Base-by-base conservation (phyloP, 139 green algal genomes). In the Asterochloris sp. region DNA sequence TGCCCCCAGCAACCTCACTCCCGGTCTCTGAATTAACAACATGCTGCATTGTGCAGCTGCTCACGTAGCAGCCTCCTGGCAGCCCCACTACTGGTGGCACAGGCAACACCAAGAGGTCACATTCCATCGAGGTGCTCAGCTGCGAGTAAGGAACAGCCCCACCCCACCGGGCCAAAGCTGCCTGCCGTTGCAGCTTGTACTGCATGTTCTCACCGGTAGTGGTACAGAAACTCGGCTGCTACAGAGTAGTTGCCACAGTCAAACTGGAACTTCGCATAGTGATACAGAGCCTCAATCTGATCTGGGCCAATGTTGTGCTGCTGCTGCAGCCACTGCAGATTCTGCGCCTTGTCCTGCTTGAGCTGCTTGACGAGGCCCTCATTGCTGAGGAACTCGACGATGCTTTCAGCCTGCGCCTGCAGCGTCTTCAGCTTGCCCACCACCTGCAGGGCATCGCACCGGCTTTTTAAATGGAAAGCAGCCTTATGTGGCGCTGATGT, bases 191-290 rank as follows among this genome's bases (percentile, higher is more conserved):
- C 38, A 54, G 38, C 38, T 54, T 54, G 38, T 6, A 54, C 38
- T 54, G 38, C 38, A 6, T 54, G 38, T 2, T 81, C 38, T 54
- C 38, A 54, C 38, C 94, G 92, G 91, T 98, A 99, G 79, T 95
- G 92, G 85, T 97, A 94, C 66, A 98, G 89, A 74, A 98, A 96
- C 86, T 99, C 97, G 38, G 92, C 89, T 61, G 92, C 92, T 74
- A 87, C 90, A 61, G 83, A 87, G 90, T 99, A 99, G 94, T 98
- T 98, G 69, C 97, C 97, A 87, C 97, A 99, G 86, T 99, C 96
- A 82, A 97, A 99, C 88, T 99, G 95, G 89, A 98, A 99, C 91
- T 98, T 98, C 63, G 97, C 97, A 81, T 95, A 99, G 74, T 96
- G 86, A 88, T 96, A 99, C 64, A 99, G 92, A n/a, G 94, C 95